Percentiles rank a stretch among this genome's conserved stretches.
Evolutionary conservation across 2,329 filamentous ascomycete species (phyloP).

Genomic region (Fusarium globosum): DNA sequence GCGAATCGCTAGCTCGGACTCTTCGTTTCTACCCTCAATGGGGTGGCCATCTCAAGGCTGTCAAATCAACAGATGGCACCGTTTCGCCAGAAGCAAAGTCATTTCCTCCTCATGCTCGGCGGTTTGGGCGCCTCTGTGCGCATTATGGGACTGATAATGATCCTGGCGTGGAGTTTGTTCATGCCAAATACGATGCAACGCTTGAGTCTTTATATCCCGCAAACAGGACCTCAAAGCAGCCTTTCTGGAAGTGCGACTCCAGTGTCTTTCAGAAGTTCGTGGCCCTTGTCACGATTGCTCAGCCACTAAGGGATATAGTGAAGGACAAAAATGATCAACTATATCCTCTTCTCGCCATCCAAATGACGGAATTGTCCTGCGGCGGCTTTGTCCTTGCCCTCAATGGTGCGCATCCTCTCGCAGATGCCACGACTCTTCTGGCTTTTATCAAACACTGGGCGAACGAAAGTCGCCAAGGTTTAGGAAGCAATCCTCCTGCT

Average conservation of each 20-base stretch:
- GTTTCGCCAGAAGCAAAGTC: conserved; percentile 7
- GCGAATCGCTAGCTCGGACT: conserved; percentile 7
- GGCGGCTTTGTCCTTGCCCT: conserved; percentile 35
- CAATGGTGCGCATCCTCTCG: conserved; percentile 39
- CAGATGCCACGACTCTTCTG: conserved; percentile 38
- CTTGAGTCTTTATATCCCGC: conserved; percentile 23
- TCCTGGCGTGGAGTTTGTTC: conserved; percentile 37
- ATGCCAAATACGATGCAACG: conserved; percentile 16
- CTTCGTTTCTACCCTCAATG: conserved; percentile 37
- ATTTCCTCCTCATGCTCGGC: conserved; percentile 34
- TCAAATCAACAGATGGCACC: conserved; percentile 16
- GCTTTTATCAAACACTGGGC: conserved; percentile 42
- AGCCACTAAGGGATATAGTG: neutral
- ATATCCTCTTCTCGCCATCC: conserved; percentile 32
- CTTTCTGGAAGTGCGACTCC: conserved; percentile 23
- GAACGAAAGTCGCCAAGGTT: neutral
- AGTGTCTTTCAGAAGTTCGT: conserved; percentile 17
- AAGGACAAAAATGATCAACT: neutral
- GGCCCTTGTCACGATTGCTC: neutral
- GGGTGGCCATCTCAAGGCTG: conserved; percentile 32
- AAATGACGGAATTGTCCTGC: conserved; percentile 37
- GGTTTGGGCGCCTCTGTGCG: conserved; percentile 37
- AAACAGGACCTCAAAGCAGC: neutral
- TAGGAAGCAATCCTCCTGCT: rapidly evolving
- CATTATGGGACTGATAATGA: conserved; percentile 30